These are phyloP conservation scores for Fusarium palustre DNA, from an alignment of 2,329 filamentous ascomycete genomes.

Conservation along the genomic window DNA sequence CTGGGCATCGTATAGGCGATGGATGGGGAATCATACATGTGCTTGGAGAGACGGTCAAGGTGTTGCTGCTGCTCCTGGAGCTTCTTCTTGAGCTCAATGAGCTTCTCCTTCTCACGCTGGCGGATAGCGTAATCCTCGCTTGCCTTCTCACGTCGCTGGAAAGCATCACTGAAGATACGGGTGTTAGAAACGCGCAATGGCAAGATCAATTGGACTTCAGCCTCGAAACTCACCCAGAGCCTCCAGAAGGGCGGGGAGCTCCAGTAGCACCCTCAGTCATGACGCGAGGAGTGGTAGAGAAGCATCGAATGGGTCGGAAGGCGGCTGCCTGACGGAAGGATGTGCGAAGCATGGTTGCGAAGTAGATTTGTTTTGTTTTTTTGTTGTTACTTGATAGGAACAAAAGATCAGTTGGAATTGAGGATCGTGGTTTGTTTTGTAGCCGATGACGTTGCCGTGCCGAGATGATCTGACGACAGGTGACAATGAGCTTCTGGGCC, in stretches of 20 bases:
- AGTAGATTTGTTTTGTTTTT: slow-evolving; percentile 8
- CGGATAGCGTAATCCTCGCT: slow-evolving; percentile 87
- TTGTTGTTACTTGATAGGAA: slow-evolving; percentile 25
- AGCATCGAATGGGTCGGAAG: slow-evolving; percentile 67
- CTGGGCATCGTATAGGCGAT: slow-evolving; percentile 6
- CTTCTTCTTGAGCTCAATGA: slow-evolving; percentile 78
- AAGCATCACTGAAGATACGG: slow-evolving; percentile 75
- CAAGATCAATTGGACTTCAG: slow-evolving; percentile 19
- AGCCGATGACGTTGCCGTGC: slow-evolving; percentile 47
- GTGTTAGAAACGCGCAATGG: slow-evolving; percentile 13
- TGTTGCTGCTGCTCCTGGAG: slow-evolving; percentile 83
- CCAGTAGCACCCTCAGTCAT: slow-evolving; percentile 80
- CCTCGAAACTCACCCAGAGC: slow-evolving; percentile 61
- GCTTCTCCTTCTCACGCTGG: slow-evolving; percentile 91
- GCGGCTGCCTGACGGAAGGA: slow-evolving; percentile 66
- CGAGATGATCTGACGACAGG: slow-evolving; percentile 45
- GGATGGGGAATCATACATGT: slow-evolving; percentile 73
- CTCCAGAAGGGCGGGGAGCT: slow-evolving; percentile 65
- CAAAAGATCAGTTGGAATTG: slow-evolving; percentile 9
- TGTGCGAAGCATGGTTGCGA: slow-evolving; percentile 73
- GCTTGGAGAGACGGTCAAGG: slow-evolving; percentile 84
- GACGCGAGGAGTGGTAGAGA: slow-evolving; percentile 71
- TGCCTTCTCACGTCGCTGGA: slow-evolving; percentile 91
- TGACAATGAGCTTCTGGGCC: slow-evolving; percentile 28
- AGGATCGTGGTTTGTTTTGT: slow-evolving; percentile 36